Percentiles rank a stretch among this genome's conserved stretches.
Conservation (phyloP, 78 protist species). For the Guillardia theta region DNA sequence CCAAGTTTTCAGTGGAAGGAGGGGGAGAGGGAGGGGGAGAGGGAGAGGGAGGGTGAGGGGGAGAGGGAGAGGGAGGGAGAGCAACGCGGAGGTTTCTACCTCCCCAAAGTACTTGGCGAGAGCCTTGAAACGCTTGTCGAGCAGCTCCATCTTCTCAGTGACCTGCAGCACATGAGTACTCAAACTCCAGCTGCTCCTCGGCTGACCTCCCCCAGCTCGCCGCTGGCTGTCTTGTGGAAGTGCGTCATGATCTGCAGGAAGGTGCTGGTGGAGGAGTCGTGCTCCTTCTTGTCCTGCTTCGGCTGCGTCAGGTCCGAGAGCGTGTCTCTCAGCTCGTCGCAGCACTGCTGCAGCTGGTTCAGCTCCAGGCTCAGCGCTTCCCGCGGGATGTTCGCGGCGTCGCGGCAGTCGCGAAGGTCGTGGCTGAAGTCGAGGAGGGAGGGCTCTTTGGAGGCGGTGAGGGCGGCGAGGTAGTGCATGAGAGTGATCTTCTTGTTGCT, state of each 20-base stretch:
- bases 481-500: constrained; percentile 37
- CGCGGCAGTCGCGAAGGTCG: neutral
- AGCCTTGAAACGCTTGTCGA: neutral
- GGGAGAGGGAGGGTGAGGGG: neutral
- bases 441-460: neutral
- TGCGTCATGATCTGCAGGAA: neutral
- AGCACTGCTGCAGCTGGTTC: neutral
- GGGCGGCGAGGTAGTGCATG: constrained; percentile 23
- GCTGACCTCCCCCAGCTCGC: neutral
- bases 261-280: neutral
- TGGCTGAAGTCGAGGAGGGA: constrained; percentile 4
- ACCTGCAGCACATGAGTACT: neutral
- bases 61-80: neutral
- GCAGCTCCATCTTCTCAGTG: neutral
- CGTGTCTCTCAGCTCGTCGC: neutral
- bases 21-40: neutral
- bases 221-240: neutral
- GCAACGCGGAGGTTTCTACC: neutral
- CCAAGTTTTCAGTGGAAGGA: neutral
- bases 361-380: neutral
- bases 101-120: neutral
- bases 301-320: no score
- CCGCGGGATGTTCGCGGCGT: neutral
- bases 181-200: neutral
- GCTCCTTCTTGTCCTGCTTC: neutral